phyloP scores from a whole-genome alignment of 257 asterid genomes.

The Rehmannia glutinosa region DNA sequence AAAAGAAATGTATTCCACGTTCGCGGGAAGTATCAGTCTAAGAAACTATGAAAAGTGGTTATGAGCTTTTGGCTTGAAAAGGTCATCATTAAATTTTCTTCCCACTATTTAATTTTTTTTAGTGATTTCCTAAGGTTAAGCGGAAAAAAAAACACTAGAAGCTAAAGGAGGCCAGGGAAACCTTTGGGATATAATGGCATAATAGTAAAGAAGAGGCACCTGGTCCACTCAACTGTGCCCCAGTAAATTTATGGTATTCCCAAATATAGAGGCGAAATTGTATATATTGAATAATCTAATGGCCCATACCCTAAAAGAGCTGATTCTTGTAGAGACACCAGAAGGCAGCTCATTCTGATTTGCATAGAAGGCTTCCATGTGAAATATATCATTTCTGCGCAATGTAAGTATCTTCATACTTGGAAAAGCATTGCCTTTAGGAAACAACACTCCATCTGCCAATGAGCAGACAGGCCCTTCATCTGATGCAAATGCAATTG shows the following conservation, averaged over 20 bases:
- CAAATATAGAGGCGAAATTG: background rate
- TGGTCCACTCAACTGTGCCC: background rate
- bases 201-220: background rate
- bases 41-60: too few relatives aligned
- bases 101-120: too few relatives aligned
- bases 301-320: conserved; percentile 61
- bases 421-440: conserved; percentile 67
- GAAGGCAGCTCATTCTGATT: conserved; percentile 73
- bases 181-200: too few relatives aligned
- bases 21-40: too few relatives aligned
- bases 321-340: conserved; percentile 54
- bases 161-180: too few relatives aligned
- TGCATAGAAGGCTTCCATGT: conserved; percentile 62
- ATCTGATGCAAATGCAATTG: conserved; percentile 72
- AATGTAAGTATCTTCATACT: conserved; percentile 63
- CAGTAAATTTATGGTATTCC: background rate
- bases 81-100: too few relatives aligned
- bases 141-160: too few relatives aligned
- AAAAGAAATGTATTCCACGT: background rate
- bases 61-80: too few relatives aligned
- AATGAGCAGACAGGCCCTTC: conserved; percentile 46
- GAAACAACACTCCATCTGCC: conserved; percentile 55
- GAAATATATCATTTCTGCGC: conserved; percentile 59
- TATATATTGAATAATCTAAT: background rate
- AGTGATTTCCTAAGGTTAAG: too few relatives aligned